phyloP scores from a whole-genome alignment of 2,329 filamentous ascomycete species.

The Penicillium glabrum region DNA sequence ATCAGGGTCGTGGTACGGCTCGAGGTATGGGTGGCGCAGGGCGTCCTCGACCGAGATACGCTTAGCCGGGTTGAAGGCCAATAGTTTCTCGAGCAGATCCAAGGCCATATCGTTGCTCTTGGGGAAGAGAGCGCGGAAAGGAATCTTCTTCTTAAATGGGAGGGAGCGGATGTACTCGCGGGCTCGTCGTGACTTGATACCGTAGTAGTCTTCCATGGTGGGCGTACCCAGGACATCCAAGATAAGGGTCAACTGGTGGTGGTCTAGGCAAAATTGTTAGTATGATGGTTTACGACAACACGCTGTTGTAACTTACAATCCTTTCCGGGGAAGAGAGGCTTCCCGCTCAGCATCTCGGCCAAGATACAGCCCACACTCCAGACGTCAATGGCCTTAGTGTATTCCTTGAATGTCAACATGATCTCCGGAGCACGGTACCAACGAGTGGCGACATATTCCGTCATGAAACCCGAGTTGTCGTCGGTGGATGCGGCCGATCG shows the following conservation, averaged over 20 bases:
- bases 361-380: constrained; percentile 99
- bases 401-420: constrained; percentile 99
- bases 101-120: constrained; percentile 98
- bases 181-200: constrained; percentile 96
- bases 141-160: constrained; percentile 99
- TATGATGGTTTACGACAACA: background rate
- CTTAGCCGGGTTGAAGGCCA: constrained; percentile 98
- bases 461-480: constrained; percentile 99
- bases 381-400: constrained; percentile 98
- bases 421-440: constrained; percentile 99
- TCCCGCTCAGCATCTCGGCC: constrained; percentile 97
- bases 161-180: constrained; percentile 97
- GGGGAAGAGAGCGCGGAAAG: constrained; percentile 94
- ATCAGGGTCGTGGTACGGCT: constrained; percentile 98
- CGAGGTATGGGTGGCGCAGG: constrained; percentile 94
- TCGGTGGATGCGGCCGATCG: constrained; percentile 95
- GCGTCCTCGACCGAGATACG: constrained; percentile 97
- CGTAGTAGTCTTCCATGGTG: constrained; percentile 99
- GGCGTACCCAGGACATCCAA: constrained; percentile 95
- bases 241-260: constrained; percentile 96
- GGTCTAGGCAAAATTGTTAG: constrained; percentile 58
- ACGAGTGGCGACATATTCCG: constrained; percentile 97
- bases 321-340: constrained; percentile 96
- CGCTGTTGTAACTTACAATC: constrained; percentile 64
- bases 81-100: constrained; percentile 89